Conservation (phyloP, 768 basidiomycete genomes). For the Sarcodon sp. region DNA sequence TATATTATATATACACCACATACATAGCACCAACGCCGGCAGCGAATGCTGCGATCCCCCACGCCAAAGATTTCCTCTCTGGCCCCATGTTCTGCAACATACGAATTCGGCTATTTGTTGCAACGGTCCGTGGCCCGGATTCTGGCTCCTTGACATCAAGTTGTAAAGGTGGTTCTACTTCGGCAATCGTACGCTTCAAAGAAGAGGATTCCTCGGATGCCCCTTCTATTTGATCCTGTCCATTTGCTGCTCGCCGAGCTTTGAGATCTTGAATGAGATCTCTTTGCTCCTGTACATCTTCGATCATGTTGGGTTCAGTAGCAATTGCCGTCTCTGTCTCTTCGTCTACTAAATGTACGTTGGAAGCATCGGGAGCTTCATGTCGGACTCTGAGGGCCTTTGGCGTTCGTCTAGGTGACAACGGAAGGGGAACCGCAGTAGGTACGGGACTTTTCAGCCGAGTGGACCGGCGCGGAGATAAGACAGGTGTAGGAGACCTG, state of each 20-base stretch:
- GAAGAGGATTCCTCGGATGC: constrained; percentile 7
- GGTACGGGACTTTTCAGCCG: constrained; percentile 28
- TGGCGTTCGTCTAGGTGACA: constrained; percentile 18
- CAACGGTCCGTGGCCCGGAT: constrained; percentile 39
- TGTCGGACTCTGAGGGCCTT: constrained; percentile 22
- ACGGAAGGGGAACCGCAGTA: constrained; percentile 24
- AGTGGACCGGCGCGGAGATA: constrained; percentile 26
- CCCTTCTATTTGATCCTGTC: constrained; percentile 9
- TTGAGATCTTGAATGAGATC: constrained; percentile 65
- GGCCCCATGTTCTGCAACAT: constrained; percentile 42
- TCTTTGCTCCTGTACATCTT: constrained; percentile 69
- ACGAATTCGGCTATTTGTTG: constrained; percentile 51
- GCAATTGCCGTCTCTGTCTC: constrained; percentile 42
- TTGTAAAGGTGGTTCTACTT: constrained; percentile 33
- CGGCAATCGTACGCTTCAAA: constrained; percentile 41
- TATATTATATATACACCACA: constrained; percentile 17
- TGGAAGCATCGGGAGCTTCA: constrained; percentile 38
- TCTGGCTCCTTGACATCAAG: constrained; percentile 63
- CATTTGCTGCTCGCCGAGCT: constrained; percentile 34
- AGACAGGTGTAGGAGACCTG: constrained; percentile 3
- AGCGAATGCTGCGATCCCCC: constrained; percentile 79
- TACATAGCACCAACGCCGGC: constrained; percentile 74
- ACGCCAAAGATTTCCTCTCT: constrained; percentile 62
- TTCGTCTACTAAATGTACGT: constrained; percentile 56
- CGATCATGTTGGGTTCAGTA: constrained; percentile 46